Conservation (phyloP, 345 rosid genomes). For the Diplotaxis tenuifolia region DNA sequence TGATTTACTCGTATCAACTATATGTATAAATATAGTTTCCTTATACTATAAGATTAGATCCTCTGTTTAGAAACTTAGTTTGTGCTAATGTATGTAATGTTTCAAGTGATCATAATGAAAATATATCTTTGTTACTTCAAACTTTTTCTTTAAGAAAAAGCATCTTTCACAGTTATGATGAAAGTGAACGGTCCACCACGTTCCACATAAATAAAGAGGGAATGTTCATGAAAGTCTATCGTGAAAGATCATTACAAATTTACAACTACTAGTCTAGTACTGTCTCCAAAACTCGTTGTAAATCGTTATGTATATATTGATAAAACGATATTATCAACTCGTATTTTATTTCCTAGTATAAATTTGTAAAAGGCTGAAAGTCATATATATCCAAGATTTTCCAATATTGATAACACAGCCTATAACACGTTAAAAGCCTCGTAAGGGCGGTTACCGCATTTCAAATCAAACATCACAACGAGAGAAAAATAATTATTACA, state of each 20-base stretch:
- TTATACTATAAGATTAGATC: background rate
- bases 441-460: background rate
- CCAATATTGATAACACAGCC: background rate
- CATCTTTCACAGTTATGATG: background rate
- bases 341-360: background rate
- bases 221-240: background rate
- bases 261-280: background rate
- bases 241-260: background rate
- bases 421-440: background rate
- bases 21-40: background rate
- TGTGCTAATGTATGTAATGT: slow-evolving; percentile 12
- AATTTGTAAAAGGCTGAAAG: background rate
- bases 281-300: background rate
- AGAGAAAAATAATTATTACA: slow-evolving; percentile 15
- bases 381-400: background rate
- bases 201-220: background rate
- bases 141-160: background rate
- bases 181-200: background rate
- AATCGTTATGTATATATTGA: background rate
- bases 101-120: slow-evolving; percentile 8
- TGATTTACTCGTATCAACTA: background rate
- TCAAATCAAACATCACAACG: background rate
- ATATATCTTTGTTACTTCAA: background rate
- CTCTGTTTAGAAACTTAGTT: background rate
- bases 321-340: background rate